Percentiles rank a stretch among this genome's conserved stretches.
Evolutionary conservation across 805 yeast genomes (phyloP).

Genomic region (Candida succiphila): DNA sequence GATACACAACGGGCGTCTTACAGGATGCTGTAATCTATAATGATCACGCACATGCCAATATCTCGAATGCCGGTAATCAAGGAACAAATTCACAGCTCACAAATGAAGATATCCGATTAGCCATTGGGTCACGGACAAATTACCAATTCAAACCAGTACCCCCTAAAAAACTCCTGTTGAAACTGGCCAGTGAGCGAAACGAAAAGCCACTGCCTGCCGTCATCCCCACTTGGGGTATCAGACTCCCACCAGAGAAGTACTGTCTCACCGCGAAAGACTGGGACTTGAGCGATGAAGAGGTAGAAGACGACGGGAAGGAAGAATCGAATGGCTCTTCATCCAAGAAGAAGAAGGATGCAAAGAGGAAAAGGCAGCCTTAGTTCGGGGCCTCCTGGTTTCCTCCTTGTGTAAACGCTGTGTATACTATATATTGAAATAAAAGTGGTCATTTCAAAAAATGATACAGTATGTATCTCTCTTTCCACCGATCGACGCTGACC

Average conservation of each 20-base stretch:
- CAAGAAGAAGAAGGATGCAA: too few relatives aligned
- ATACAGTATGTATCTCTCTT: too few relatives aligned
- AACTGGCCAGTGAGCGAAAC: constrained; percentile 87
- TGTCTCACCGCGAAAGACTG: constrained; percentile 81
- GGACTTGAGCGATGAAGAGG: constrained; percentile 45
- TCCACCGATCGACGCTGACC: too few relatives aligned
- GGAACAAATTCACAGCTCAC: constrained; percentile 42
- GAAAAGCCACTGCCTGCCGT: constrained; percentile 86
- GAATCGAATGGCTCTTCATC: not conserved
- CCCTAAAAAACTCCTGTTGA: constrained; percentile 85
- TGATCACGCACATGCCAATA: constrained; percentile 56
- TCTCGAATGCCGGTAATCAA: constrained; percentile 28
- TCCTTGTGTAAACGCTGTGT: too few relatives aligned
- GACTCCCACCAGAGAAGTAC: constrained; percentile 96
- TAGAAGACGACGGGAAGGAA: constrained; percentile 6
- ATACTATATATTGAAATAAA: too few relatives aligned
- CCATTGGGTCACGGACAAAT: constrained; percentile 89
- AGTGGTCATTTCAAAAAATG: too few relatives aligned
- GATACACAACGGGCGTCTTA: constrained; percentile 77
- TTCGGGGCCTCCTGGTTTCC: too few relatives aligned
- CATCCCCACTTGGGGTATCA: constrained; percentile 81
- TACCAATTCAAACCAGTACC: constrained; percentile 94
- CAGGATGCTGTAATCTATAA: constrained; percentile 85
- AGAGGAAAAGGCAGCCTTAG: too few relatives aligned
- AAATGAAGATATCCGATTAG: constrained; percentile 85